Conservation (phyloP, 805 yeast species). For the Myxozyma neglecta region DNA sequence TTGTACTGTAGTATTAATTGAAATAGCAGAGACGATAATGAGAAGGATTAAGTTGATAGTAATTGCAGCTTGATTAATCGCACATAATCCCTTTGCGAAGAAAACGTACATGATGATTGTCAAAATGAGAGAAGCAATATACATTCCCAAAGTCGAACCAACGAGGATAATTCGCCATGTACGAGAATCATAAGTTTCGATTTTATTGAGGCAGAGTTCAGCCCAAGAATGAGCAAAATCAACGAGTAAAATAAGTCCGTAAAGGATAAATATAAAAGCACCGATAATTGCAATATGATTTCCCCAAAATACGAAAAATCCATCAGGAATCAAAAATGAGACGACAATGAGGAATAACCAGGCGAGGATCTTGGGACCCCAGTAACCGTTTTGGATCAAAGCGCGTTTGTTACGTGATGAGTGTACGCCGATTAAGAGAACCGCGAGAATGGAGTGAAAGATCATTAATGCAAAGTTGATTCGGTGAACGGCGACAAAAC, state of each 20-base stretch:
- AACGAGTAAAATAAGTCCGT: constrained; percentile 85
- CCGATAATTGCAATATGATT: constrained; percentile 82
- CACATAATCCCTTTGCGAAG: constrained; percentile 79
- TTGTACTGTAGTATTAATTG: constrained; percentile 81
- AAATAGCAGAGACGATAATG: constrained; percentile 62
- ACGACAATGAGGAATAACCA: constrained; percentile 59
- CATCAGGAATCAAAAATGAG: constrained; percentile 81
- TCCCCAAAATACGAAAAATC: constrained; percentile 85
- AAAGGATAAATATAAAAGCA: constrained; percentile 80
- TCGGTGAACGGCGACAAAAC: constrained; percentile 86
- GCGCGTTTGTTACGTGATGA: constrained; percentile 78
- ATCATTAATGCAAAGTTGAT: constrained; percentile 83
- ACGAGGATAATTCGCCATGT: constrained; percentile 81
- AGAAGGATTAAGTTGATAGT: constrained; percentile 70
- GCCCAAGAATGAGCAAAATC: constrained; percentile 99
- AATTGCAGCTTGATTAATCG: constrained; percentile 86
- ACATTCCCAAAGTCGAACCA: constrained; percentile 87
- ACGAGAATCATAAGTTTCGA: constrained; percentile 72
- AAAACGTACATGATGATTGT: constrained; percentile 77
- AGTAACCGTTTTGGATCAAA: constrained; percentile 84
- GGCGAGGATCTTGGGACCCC: constrained; percentile 71
- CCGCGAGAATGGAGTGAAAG: constrained; percentile 71
- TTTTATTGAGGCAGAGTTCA: constrained; percentile 86
- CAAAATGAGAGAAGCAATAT: constrained; percentile 67
- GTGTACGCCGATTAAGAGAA: constrained; percentile 66